A percentile compares a stretch with the other conserved stretches of the same genome.
These are phyloP conservation scores for Vitis hybrid DNA, from an alignment of 177 flowering plant genomes.

Conservation along the genomic window DNA sequence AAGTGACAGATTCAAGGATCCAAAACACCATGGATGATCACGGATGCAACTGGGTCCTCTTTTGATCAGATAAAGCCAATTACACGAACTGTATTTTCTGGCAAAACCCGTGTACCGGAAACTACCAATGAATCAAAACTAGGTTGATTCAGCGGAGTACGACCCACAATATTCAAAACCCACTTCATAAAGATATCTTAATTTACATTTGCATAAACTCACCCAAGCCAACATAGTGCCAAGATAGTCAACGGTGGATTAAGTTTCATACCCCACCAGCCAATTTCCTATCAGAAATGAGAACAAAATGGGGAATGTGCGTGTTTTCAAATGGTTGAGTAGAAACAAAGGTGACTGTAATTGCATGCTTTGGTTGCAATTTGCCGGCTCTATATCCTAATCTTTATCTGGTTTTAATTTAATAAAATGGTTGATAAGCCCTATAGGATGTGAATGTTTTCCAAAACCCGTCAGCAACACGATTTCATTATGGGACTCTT, in stretches of 20 bases:
- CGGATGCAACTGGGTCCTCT: too few relatives aligned
- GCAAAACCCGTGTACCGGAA: neutral
- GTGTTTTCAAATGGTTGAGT: neutral
- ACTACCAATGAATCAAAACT: neutral
- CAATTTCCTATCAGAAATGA: neutral
- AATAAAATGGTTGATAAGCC: too few relatives aligned
- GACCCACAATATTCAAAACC: neutral
- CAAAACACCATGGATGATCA: neutral
- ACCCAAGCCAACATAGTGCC: neutral
- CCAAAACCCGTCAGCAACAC: too few relatives aligned
- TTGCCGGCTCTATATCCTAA: neutral
- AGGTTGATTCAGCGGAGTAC: neutral
- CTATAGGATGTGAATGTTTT: too few relatives aligned
- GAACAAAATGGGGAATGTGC: neutral
- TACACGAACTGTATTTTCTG: neutral
- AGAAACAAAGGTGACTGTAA: constrained; percentile 1
- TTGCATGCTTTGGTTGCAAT: neutral
- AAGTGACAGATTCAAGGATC: neutral
- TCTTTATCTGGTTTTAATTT: neutral
- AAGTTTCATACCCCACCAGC: neutral
- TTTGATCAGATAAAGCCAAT: neutral
- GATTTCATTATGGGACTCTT: too few relatives aligned
- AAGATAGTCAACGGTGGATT: constrained; percentile 1
- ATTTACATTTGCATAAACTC: neutral
- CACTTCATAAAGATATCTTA: neutral